Conservation (phyloP, 2,329 filamentous ascomycete species). For the Colletotrichum orbiculare region DNA sequence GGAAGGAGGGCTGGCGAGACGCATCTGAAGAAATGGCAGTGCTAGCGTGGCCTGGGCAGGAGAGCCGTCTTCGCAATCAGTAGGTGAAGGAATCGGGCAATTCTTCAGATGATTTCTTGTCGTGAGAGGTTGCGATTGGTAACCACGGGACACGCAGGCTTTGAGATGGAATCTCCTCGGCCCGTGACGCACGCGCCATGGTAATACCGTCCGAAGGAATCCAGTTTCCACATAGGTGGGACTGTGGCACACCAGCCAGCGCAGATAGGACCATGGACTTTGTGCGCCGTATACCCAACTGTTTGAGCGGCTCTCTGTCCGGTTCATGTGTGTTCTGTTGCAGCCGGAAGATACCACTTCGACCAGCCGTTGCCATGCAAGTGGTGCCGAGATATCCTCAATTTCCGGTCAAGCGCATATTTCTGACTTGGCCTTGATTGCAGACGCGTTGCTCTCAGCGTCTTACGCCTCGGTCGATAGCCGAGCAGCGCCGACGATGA, state of each 20-base stretch:
- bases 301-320: background rate
- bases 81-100: background rate
- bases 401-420: slow-evolving; percentile 16
- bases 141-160: slow-evolving; percentile 10
- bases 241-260: too few relatives aligned
- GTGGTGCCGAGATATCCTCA: background rate
- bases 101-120: slow-evolving; percentile 9
- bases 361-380: background rate
- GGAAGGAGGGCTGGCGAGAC: slow-evolving; percentile 13
- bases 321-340: too few relatives aligned
- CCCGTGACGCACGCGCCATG: background rate
- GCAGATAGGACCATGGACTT: too few relatives aligned
- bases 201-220: too few relatives aligned
- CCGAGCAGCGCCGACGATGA: slow-evolving; percentile 17
- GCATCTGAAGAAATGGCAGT: slow-evolving; percentile 29
- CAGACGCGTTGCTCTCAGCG: background rate
- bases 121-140: slow-evolving; percentile 10
- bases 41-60: slow-evolving; percentile 14
- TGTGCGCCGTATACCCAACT: background rate
- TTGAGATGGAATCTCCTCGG: slow-evolving; percentile 18
- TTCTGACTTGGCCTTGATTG: slow-evolving; percentile 13
- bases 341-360: too few relatives aligned
- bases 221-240: too few relatives aligned
- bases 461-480: slow-evolving; percentile 5
- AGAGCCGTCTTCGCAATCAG: slow-evolving; percentile 5